These are phyloP conservation scores for Auriscalpium orientale DNA, from an alignment of 768 basidiomycete genomes.

Conservation along the genomic window DNA sequence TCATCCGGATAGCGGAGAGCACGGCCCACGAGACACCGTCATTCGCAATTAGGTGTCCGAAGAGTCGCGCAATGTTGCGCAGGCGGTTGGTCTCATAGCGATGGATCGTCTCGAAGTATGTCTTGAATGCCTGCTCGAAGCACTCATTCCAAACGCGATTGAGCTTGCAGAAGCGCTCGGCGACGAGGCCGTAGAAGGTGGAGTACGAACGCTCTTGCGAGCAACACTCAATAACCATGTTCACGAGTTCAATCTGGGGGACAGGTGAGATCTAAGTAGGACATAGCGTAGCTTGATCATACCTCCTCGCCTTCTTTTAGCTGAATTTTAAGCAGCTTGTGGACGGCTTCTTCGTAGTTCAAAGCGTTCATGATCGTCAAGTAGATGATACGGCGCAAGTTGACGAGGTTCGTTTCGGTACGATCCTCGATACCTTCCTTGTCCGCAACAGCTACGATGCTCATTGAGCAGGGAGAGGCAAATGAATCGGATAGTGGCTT, in stretches of 20 bases:
- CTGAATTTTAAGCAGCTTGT: slow-evolving; percentile 93
- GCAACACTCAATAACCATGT: slow-evolving; percentile 99
- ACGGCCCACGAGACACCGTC: slow-evolving; percentile 89
- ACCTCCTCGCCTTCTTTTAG: slow-evolving; percentile 93
- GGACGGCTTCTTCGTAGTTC: slow-evolving; percentile 97
- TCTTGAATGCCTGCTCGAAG: slow-evolving; percentile 79
- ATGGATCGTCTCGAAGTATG: slow-evolving; percentile 94
- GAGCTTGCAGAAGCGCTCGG: slow-evolving; percentile 94
- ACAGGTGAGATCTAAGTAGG: neutral
- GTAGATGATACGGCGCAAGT: slow-evolving; percentile 89
- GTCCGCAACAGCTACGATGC: slow-evolving; percentile 50
- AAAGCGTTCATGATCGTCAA: slow-evolving; percentile 98
- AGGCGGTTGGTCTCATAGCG: slow-evolving; percentile 98
- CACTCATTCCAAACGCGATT: slow-evolving; percentile 91
- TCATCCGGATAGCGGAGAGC: slow-evolving; percentile 81
- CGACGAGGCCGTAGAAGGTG: slow-evolving; percentile 93
- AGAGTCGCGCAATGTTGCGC: slow-evolving; percentile 95
- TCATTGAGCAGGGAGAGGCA: slow-evolving; percentile 7
- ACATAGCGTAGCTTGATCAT: slow-evolving; percentile 9
- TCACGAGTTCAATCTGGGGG: slow-evolving; percentile 83
- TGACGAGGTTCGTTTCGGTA: slow-evolving; percentile 93
- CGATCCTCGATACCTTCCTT: slow-evolving; percentile 90
- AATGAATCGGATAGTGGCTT: slow-evolving; percentile 17
- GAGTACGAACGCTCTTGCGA: slow-evolving; percentile 98
- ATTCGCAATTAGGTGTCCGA: slow-evolving; percentile 82